Base-by-base conservation (phyloP, 768 basidiomycete species). In the Leccinum uliginosum region DNA sequence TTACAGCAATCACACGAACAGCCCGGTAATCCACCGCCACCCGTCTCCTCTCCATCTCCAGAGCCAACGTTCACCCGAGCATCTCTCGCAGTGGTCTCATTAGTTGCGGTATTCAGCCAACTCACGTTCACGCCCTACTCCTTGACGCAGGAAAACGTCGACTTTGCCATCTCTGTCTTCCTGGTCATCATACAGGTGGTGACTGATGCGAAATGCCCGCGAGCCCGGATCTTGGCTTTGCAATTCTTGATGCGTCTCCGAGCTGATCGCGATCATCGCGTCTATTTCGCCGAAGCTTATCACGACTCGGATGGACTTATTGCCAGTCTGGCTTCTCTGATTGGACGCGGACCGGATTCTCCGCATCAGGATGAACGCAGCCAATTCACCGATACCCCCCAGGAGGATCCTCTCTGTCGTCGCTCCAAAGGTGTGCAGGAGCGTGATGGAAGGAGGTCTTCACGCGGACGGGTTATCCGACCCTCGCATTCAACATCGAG, bases 201-300 rank as follows among this genome's bases (percentile, higher is more conserved):
- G 4, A 64, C 71, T 0, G 68, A 74, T 21, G 78, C 80, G 2
- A 78, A 74, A 59, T 83, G 83, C 9, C 63, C 83, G 0, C 76
- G 82, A 40, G 86, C 88, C 0, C 78, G 91, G 23, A 68, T 98
- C 17, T 76, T 83, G 12, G 78, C 87, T 4, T 75, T 98, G 19
- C 91, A 93, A 67, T 97, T 96, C 76, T 69, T 97, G 60, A 84
- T 94, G 77, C 84, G 92, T 14, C 76, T 98, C 19, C 80, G 96
- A 54, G 93, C 90, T 1, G 95, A 97, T 67, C 84, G 91, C 1
- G 89, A 94, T 62, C 96, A 99, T 66, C 80, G 87, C 11, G 65
- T 98, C 40, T 97, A 86, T 69, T 86, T 87, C 55, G 78, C 82
- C 19, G 73, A 79, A 45, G 72, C 71, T 15, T 75, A 73, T 19